phyloP scores from a whole-genome alignment of 225 moss, liverwort and hornwort genomes.

The Sphagnum contortum region DNA sequence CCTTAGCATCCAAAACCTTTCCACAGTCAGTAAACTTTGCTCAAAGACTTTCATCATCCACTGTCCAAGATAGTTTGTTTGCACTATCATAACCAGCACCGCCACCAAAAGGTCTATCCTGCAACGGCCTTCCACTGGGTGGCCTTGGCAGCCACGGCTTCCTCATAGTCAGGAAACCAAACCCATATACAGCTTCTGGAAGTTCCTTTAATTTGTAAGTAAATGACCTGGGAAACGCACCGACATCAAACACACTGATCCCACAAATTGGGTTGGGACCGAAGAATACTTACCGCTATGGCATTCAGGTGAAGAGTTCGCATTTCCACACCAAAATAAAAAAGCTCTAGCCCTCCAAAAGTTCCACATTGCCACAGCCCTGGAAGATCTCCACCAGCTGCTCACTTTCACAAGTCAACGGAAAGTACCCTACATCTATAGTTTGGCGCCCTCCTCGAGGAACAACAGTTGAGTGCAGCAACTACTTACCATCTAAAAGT shows the following conservation, averaged over 20 bases:
- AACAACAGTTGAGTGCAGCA: too few species aligned
- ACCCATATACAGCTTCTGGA: constrained; percentile 48
- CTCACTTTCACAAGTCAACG: too few species aligned
- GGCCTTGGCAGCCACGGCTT: constrained; percentile 55
- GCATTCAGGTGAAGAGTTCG: background rate
- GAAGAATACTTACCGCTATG: too few species aligned
- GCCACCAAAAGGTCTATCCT: constrained; percentile 18
- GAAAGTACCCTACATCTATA: too few species aligned
- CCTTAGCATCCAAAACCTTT: constrained; percentile 69
- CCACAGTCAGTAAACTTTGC: constrained; percentile 71
- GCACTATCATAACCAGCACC: constrained; percentile 21
- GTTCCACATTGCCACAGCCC: constrained; percentile 20
- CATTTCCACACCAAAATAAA: background rate
- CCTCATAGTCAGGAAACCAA: constrained; percentile 90
- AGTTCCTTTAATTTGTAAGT: constrained; percentile 35
- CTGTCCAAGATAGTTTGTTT: constrained; percentile 68
- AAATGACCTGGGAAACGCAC: constrained; percentile 46
- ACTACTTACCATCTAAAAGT: too few species aligned
- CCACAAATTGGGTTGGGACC: background rate
- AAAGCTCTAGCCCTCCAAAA: constrained; percentile 14
- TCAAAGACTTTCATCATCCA: constrained; percentile 44
- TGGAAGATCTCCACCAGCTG: constrained; percentile 33
- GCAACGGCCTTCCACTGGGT: too few species aligned
- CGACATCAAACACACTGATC: background rate
- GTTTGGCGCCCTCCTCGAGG: too few species aligned